Base-by-base conservation (phyloP, 345 rosid species). In the Acer yangbiense region DNA sequence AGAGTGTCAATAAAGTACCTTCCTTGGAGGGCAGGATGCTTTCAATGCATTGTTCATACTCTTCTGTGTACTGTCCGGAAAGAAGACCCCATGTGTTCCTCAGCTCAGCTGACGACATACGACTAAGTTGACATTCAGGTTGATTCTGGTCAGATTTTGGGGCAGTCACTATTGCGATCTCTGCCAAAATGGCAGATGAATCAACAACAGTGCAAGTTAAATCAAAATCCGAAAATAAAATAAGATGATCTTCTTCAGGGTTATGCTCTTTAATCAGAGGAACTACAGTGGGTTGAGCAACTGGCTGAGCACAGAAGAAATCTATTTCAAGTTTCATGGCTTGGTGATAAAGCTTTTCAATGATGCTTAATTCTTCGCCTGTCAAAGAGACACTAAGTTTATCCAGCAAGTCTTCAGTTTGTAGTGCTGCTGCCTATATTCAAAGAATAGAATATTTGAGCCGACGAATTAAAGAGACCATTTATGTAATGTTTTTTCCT, bases 241-340 rank as follows among this genome's bases (percentile, higher is more conserved):
- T 60, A 50, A 91, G 83, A 52, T 79, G 88, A 71, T 86, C 89
- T 77, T 82, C 89, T 21, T 71, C 86, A 66, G 86, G 89, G 81
- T 83, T 85, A 55, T 86, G 93, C 79, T 72, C 89, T 81, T 84
- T 89, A 62, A 81, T 79, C 79, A 97, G 81, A 77, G 99, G 98
- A 81, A 88, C 92, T 70, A 88, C 80, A 72, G 91, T 86, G 35
- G 91, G 92, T 85, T 97, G 97, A 75, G 79, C 75, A 85, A 93
- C 83, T 13, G 88, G 92, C 82, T 97, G 99, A 16, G 91, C 92
- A 77, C 74, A 77, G 88, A 97, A 93, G 87, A 94, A 94, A 82
- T 94, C 98, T 63, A 92, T 87, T 90, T 94, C 99, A 85, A 91
- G 99, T 85, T 86, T 94, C 97, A 97, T 89, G 79, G 98, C 99